A percentile compares a stretch with the other conserved stretches of the same genome.
Conservation (phyloP, 768 basidiomycete genomes). For the Lyophyllum shimeji region DNA sequence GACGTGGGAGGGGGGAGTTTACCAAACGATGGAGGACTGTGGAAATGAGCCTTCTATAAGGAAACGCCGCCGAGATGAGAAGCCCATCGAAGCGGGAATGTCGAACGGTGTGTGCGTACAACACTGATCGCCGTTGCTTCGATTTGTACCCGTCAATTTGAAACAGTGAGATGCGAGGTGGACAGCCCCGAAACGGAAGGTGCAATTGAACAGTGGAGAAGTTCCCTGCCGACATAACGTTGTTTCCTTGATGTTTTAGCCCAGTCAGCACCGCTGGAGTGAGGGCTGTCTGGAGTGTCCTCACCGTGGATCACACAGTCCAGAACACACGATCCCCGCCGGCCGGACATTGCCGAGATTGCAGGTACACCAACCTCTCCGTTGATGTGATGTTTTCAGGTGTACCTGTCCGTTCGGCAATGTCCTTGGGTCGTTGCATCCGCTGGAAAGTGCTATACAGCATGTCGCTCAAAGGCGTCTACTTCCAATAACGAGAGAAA, state of each 20-base stretch:
- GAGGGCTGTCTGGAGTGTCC: not conserved
- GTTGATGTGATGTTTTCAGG: conserved; percentile 1
- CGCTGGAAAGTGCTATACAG: not conserved
- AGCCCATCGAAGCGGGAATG: conserved; percentile 14
- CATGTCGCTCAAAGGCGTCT: not conserved
- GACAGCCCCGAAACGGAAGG: not conserved
- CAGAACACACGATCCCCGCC: not conserved
- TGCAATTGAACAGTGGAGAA: not conserved
- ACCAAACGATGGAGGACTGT: conserved; percentile 2
- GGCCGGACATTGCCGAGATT: conserved; percentile 2
- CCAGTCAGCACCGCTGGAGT: not conserved
- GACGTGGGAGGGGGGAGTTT: conserved; percentile 12
- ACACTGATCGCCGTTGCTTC: conserved; percentile 18
- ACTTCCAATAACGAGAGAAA: not conserved
- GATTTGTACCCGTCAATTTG: conserved; percentile 10
- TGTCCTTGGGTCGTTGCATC: not conserved
- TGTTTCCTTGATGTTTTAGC: not conserved
- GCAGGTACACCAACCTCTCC: not conserved
- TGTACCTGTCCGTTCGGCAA: not conserved
- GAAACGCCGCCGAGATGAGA: conserved; percentile 1
- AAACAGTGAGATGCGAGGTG: conserved; percentile 1
- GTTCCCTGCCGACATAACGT: not conserved
- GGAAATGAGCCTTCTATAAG: not conserved
- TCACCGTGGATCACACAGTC: not conserved
- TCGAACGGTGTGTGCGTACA: conserved; percentile 8